A percentile compares a stretch with the other conserved stretches of the same genome.
Evolutionary conservation across 148 eudicot species (phyloP).

Genomic region (Cornus kousa): DNA sequence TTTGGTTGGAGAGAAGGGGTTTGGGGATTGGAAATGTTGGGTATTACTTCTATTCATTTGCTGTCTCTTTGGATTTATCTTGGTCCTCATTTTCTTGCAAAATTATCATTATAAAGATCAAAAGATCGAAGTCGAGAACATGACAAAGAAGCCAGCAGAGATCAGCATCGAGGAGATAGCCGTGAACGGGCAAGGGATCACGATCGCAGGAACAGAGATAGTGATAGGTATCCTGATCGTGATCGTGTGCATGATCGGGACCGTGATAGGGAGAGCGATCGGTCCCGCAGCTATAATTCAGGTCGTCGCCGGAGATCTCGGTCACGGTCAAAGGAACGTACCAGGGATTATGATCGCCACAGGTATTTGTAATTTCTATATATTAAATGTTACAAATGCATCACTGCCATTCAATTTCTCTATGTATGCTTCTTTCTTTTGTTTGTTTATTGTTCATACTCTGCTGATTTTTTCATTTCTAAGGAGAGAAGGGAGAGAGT

Average conservation of each 20-base stretch:
- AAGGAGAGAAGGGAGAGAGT: too few relatives aligned
- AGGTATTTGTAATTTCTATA: constrained; percentile 38
- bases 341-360: constrained; percentile 79
- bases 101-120: constrained; percentile 44
- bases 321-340: constrained; percentile 76
- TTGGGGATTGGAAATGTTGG: background rate
- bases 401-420: background rate
- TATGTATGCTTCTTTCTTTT: background rate
- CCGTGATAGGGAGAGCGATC: constrained; percentile 65
- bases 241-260: constrained; percentile 55
- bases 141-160: constrained; percentile 69
- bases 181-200: constrained; percentile 61
- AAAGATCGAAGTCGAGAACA: constrained; percentile 70
- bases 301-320: constrained; percentile 85
- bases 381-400: background rate
- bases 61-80: too few relatives aligned
- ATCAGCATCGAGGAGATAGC: constrained; percentile 53
- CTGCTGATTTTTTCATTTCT: too few relatives aligned
- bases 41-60: background rate
- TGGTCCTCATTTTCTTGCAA: background rate
- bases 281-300: constrained; percentile 65
- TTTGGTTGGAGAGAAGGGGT: background rate
- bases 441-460: background rate
- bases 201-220: constrained; percentile 73
- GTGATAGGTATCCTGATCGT: constrained; percentile 61